Conservation (phyloP, 1,139 yeast genomes). For the Meyerozyma athensensis region DNA sequence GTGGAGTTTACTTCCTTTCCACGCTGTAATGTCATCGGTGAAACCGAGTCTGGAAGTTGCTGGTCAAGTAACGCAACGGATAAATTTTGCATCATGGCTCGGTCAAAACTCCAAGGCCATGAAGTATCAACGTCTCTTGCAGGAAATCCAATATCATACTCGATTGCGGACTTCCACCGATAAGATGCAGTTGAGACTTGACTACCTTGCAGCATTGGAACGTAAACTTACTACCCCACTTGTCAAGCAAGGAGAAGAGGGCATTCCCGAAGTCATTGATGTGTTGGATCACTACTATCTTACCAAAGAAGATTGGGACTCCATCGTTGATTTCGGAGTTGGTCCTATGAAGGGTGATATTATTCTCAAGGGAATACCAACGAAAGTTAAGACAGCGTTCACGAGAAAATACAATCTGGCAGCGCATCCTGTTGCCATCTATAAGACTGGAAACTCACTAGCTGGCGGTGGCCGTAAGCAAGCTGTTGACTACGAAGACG, state of each 20-base stretch:
- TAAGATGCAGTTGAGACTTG: slow-evolving; percentile 68
- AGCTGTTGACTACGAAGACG: slow-evolving; percentile 55
- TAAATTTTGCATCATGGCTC: slow-evolving; percentile 79
- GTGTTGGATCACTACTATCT: slow-evolving; percentile 79
- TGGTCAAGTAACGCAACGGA: slow-evolving; percentile 66
- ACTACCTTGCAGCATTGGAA: slow-evolving; percentile 66
- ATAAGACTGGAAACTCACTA: slow-evolving; percentile 59
- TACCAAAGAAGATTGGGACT: slow-evolving; percentile 91
- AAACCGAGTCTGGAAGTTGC: slow-evolving; percentile 73
- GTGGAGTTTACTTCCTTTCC: slow-evolving; percentile 93
- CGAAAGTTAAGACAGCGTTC: slow-evolving; percentile 76
- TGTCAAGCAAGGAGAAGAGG: slow-evolving; percentile 48
- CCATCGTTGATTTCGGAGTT: slow-evolving; percentile 73
- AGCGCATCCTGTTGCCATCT: slow-evolving; percentile 83
- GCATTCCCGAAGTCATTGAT: slow-evolving; percentile 59
- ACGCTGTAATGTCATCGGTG: slow-evolving; percentile 83
- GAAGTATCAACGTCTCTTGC: slow-evolving; percentile 74
- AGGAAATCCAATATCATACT: slow-evolving; percentile 86
- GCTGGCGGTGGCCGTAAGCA: slow-evolving; percentile 33
- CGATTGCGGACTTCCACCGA: slow-evolving; percentile 76
- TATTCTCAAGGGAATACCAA: slow-evolving; percentile 57
- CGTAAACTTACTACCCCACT: slow-evolving; percentile 56
- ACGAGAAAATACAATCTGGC: slow-evolving; percentile 75
- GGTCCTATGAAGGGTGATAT: slow-evolving; percentile 49
- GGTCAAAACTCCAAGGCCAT: slow-evolving; percentile 87